Evolutionary conservation across 1,284 basidiomycete genomes (phyloP), one percentile per base, ranked within the genome.

Genomic region (Boletus smithii): DNA sequence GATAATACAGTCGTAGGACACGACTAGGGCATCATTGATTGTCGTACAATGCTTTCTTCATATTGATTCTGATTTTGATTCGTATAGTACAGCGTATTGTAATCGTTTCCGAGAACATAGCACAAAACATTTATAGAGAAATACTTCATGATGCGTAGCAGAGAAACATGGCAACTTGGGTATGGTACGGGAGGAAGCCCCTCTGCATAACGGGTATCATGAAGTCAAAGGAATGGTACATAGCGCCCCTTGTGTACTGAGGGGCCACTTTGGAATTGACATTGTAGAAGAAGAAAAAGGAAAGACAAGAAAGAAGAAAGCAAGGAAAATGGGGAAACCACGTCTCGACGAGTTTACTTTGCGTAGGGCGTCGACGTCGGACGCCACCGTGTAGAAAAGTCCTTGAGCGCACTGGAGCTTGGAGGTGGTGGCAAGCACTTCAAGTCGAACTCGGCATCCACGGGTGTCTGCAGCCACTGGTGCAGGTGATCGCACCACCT

Each of bases 31-130:
- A 32, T 26, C 16, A 17, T 16, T 8, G 3, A 41, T 24, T 16
- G 9, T 49, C 18, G 31, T 48, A 18, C n/a, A 30, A 46, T 4
- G 8, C 13, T 37, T 46, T 34, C 27, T 23, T 41, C 23, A 20
- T 58, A 46, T 36, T n/a, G n/a, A n/a, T n/a, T n/a, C n/a, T 13
- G 18, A 36, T 26, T 50, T 40, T 34, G 35, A 18, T 53, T 47
- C 10, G 40, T 60, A 62, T 23, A 43, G 38, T 64, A 64, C 26
- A 61, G 6, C 23, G 42, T 53, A 46, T 36, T 23, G 31, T 58
- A 56, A 54, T 20, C 48, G 18, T 34, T 45, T 59, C 16, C 24
- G 27, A 30, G 30, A 39, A 35, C 36, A 33, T 42, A 37, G n/a
- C 14, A 23, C 18, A 16, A 16, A 17, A 16, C 20, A 23, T 29